Evolutionary conservation across 2,329 filamentous ascomycete species (phyloP).

Genomic region (Talaromyces sp.): DNA sequence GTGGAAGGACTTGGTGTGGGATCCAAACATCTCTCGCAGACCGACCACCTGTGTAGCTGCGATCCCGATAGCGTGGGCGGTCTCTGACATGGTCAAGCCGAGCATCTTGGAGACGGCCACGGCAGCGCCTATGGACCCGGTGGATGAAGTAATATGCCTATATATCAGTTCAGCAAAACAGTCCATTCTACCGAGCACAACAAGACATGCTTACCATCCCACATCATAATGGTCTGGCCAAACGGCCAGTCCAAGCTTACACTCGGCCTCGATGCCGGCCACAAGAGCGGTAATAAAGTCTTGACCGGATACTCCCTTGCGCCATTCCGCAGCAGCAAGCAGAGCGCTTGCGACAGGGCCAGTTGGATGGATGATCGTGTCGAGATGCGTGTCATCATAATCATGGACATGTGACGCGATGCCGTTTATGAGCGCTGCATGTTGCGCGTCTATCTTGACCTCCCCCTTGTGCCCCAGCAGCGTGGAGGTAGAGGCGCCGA

Average conservation of each 20-base stretch:
- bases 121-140: no score
- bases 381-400: no score
- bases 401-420: no score
- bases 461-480: no score
- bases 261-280: constrained; percentile 49
- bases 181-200: no score
- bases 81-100: constrained; percentile 33
- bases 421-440: no score
- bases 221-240: constrained; percentile 34
- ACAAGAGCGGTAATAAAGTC: constrained; percentile 49
- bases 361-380: constrained; percentile 47
- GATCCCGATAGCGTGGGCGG: constrained; percentile 49
- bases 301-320: constrained; percentile 35
- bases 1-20: constrained; percentile 54
- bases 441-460: no score
- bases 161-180: no score
- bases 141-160: no score
- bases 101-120: constrained; percentile 18
- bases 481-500: no score
- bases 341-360: constrained; percentile 49
- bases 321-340: constrained; percentile 37
- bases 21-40: constrained; percentile 52
- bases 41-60: constrained; percentile 51
- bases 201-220: no score
- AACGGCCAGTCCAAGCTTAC: constrained; percentile 49